Evolutionary conservation across 768 basidiomycete genomes (phyloP), one percentile per base, ranked within the genome.

Genomic region (Boletus rubroflammeus): DNA sequence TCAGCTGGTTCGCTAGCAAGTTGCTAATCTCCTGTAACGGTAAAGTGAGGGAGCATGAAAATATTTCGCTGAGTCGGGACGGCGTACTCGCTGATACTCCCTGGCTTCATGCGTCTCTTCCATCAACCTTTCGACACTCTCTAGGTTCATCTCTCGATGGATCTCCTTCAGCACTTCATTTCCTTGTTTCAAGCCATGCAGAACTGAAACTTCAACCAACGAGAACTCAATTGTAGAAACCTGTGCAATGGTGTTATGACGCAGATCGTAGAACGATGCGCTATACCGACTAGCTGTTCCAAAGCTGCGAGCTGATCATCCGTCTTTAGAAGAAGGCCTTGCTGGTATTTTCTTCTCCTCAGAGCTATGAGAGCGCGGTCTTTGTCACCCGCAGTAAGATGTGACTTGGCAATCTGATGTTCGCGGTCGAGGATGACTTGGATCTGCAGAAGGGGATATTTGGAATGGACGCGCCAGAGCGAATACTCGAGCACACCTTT

Each of bases 211-310:
- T 71, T 98, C 91, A 21, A 98, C 85, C 46, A 95, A 78, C 7
- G 97, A 93, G 75, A 97, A 98, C 69, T 99, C 97, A 63, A 99
- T 97, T 0, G 88, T 90, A 4, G 93, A 90, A 25, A 98, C 94
- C 96, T 99, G 46, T 40, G 2, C 3, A 50, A 50, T 29, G 29
- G 23, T n/a, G 17, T 55, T 28, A 51, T 11, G 28, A 51, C 19
- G 36, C 15, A 28, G 31, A 14, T 19, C 28, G 36, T 10, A 19
- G 58, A 50, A 46, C 6, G 46, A 50, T 42, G 43, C 11, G 17
- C 17, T 39, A 19, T 35, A 73, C 84, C 57, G 57, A 94, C 96
- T 46, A 98, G 77, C 57, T 93, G 85, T 71, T 98, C 93, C 52
- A 98, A 70, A 52, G 83, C 90, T 74, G 88, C 89, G 23, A 98